These are phyloP conservation scores for Parafenestella ontariensis DNA, from an alignment of 2,329 filamentous ascomycete genomes.

Conservation along the genomic window DNA sequence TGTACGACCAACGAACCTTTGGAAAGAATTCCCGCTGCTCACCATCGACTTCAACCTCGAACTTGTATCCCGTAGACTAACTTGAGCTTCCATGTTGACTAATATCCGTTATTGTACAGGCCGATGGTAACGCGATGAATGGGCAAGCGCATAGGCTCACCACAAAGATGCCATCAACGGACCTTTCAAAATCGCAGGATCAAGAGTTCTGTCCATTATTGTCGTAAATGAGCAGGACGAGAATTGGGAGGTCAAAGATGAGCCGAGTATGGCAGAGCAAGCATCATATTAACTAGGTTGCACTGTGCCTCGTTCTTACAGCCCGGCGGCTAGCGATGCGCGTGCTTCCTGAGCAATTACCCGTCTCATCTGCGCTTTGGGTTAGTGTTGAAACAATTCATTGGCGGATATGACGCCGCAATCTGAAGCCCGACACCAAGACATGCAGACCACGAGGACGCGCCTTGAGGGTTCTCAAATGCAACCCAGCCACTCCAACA, in stretches of 20 bases:
- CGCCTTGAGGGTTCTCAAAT: background rate
- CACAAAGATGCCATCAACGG: no score
- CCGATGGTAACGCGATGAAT: background rate
- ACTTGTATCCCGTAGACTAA: background rate
- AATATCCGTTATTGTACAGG: background rate
- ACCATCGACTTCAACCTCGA: background rate
- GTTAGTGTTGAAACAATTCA: background rate
- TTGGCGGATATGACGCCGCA: background rate
- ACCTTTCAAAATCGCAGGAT: background rate
- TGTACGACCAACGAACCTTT: background rate
- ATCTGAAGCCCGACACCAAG: background rate
- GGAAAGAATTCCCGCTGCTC: background rate
- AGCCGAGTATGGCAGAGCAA: background rate
- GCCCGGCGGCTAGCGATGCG: background rate
- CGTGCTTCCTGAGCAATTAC: background rate
- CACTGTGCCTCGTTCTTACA: background rate
- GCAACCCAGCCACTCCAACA: background rate
- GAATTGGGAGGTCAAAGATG: background rate
- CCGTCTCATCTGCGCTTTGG: background rate
- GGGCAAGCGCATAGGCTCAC: background rate
- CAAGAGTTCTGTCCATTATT: background rate
- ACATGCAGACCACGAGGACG: background rate
- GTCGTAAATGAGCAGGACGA: background rate
- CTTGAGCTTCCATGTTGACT: slow-evolving; percentile 1
- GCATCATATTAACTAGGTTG: background rate